Evolutionary conservation across 305 asterid species (phyloP).

Genomic region (Andrographis paniculata): DNA sequence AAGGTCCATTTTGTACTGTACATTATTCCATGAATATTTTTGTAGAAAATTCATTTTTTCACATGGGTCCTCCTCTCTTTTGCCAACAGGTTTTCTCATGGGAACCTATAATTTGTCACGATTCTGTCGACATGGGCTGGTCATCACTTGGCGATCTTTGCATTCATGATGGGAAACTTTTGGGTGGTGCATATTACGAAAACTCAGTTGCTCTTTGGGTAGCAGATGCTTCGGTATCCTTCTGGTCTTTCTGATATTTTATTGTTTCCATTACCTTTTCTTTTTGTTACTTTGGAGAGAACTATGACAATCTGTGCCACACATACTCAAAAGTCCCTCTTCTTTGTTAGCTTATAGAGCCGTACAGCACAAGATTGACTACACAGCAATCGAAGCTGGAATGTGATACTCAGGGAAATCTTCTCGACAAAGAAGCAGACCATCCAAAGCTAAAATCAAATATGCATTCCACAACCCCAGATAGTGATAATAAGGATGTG

Average conservation of each 20-base stretch:
- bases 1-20: constrained; percentile 43
- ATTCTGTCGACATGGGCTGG: constrained; percentile 97
- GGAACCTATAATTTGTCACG: constrained; percentile 94
- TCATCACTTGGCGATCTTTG: constrained; percentile 88
- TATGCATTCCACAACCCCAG: constrained; percentile 44
- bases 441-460: constrained; percentile 54
- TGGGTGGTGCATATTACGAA: constrained; percentile 90
- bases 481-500: constrained; percentile 71
- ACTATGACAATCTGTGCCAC: constrained; percentile 10
- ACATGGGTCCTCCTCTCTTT: constrained; percentile 19
- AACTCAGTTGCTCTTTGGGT: constrained; percentile 93
- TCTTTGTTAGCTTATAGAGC: constrained; percentile 63
- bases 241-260: constrained; percentile 18
- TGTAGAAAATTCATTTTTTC: constrained; percentile 9
- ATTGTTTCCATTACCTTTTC: constrained; percentile 18
- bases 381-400: constrained; percentile 34
- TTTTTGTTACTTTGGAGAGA: constrained; percentile 1
- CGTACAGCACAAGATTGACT: constrained; percentile 41
- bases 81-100: constrained; percentile 81
- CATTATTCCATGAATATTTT: constrained; percentile 14
- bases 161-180: constrained; percentile 80
- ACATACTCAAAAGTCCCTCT: constrained; percentile 13
- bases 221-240: constrained; percentile 76
- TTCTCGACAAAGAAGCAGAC: constrained; percentile 46
- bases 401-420: constrained; percentile 34